Evolutionary conservation across 1,284 basidiomycete genomes (phyloP), one percentile per base, ranked within the genome.

Genomic region (Trametes versicolor): DNA sequence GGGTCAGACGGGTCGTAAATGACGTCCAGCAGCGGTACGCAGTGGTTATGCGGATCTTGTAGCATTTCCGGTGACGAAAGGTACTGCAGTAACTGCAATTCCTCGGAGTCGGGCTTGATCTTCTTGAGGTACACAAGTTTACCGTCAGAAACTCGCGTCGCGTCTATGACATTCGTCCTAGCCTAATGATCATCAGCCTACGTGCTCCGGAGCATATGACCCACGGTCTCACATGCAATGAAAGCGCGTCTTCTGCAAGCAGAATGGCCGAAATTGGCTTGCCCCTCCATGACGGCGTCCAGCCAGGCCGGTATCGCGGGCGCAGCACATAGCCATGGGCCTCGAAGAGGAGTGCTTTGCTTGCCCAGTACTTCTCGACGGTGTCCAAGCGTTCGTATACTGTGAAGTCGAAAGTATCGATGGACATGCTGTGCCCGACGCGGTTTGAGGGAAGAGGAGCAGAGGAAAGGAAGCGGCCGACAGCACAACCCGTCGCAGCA

Each of bases 11-110:
- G 6, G 34, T 77, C 73, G 2, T 32, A 52, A 19, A 78, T 70
- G 0, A 65, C 51, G 23, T 77, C 76, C 0, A 79, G 27, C 9
- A 79, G 69, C 2, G 74, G 77, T 2, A 78, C 72, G 47, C 69
- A 71, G 56, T 76, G 77, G 34, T 78, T 78, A 3, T 61, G 21
- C 0, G 76, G 71, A 29, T 77, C 72, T 1, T 63, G 23, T 43
- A n/a, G 1, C 67, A 19, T 52, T 37, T 29, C 45, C 29, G 13
- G 6, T 13, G 74, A 23, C 12, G 23, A n/a, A n/a, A 59, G 48
- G 23, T 43, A 32, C 1, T 12, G 12, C 7, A 12, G 17, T 19
- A 59, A 73, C 1, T 49, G 37, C 0, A 67, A 57, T 55, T 78
- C 74, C 6, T 54, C 8, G n/a, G 70, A 62, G 2, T 27, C 37